phyloP scores from a whole-genome alignment of 306 rosid genomes.

The Clitoria ternatea region DNA sequence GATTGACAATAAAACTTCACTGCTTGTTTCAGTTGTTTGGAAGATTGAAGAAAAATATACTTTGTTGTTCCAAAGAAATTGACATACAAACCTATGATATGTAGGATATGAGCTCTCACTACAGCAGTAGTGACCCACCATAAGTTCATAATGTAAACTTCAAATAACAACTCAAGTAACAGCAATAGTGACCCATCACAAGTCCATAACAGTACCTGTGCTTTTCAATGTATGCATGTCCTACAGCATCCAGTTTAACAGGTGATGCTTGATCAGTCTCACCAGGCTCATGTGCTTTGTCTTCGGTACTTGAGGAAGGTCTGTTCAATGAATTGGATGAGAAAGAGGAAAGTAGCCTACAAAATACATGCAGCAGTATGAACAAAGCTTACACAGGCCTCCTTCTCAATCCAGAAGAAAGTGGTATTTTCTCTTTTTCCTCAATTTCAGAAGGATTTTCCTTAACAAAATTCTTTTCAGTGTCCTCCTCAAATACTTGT shows the following conservation, averaged over 20 bases:
- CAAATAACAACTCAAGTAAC: conserved; percentile 1
- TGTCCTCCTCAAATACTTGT: conserved; percentile 42
- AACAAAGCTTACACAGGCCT: conserved; percentile 55
- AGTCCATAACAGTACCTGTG: conserved; percentile 68
- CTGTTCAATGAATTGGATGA: conserved; percentile 39
- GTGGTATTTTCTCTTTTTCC: conserved; percentile 35
- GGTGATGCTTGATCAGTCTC: conserved; percentile 45
- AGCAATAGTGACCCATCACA: neutral
- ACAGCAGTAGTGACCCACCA: conserved; percentile 1
- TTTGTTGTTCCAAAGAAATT: neutral
- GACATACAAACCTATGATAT: neutral
- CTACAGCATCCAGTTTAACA: conserved; percentile 73
- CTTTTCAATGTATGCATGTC: conserved; percentile 69
- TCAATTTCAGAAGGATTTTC: conserved; percentile 45
- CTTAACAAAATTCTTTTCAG: conserved; percentile 31
- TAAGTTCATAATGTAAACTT: conserved; percentile 6
- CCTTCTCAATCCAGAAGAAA: conserved; percentile 73
- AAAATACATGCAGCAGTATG: conserved; percentile 1
- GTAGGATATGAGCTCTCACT: neutral
- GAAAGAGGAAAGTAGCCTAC: conserved; percentile 22
- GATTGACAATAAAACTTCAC: neutral
- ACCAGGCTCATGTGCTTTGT: conserved; percentile 42
- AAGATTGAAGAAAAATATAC: neutral
- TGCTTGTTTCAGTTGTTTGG: too few relatives aligned
- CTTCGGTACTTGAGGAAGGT: conserved; percentile 46